Base-by-base conservation (phyloP, 192 early-diverging fungal genomes). In the Chytriomyces sp. region DNA sequence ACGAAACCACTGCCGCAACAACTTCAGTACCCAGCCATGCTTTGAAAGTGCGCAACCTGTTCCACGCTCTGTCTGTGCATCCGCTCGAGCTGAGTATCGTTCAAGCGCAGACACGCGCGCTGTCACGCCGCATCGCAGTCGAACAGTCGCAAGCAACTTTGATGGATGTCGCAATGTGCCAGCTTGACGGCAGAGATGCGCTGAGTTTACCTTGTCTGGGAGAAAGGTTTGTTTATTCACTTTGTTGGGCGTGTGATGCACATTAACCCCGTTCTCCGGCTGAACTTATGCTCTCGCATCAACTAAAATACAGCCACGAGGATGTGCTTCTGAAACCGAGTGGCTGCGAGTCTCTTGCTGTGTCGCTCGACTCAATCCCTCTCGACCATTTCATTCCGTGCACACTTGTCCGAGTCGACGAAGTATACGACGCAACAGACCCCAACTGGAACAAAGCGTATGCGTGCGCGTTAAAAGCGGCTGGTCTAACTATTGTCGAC, bases 361-460 rank as follows among this genome's bases (percentile, higher is more conserved):
- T 28, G 13, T 16, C n/a, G 13, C 18, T 20, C 64, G 28, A 64
- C n/a, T 13, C 26, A 18, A 68, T 68, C 43, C 47, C 35, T 13
- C 66, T 68, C 45, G 66, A 68, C 43, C 35, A 68, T 16, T 68
- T 46, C 43, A 68, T 68, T 68, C 66, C 35, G 43, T 28, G 47
- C 43, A 47, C 10, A 10, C 11, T 24, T 13, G 16, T 35, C 63
- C 11, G 20, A 16, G 16, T 13, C 63, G 26, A 26, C 13, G 11
- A 16, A 59, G 20, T 20, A 59, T 59, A 16, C 13, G 8, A 9
- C 46, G 66, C 43, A 35, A 35, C 35, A 35, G 5, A 18, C 43
- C 6, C 20, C 57, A 59, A 68, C n/a, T 23, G 23, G n/a, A 43
- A 18, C 35, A 46, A 64, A 64, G 11, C 63, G 4, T n/a, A 16